Evolutionary conservation across 2,329 filamentous ascomycete species (phyloP).

Genomic region (Colletotrichum spinosum): DNA sequence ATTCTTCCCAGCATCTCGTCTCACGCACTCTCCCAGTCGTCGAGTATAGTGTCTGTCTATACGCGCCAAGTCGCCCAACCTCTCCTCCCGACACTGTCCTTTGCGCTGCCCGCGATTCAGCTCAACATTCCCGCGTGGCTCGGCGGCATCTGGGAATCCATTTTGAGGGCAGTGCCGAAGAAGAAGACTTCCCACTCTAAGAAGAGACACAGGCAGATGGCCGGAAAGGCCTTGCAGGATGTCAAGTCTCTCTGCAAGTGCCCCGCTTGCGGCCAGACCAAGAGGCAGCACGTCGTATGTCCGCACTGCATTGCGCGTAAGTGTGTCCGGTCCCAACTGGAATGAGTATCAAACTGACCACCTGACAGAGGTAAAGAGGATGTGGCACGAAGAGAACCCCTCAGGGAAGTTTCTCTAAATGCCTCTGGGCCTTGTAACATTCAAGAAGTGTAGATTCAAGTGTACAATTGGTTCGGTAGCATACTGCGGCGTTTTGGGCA

Average conservation of each 20-base stretch:
- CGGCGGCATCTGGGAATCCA: conserved; percentile 89
- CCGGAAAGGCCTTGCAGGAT: conserved; percentile 94
- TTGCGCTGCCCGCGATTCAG: conserved; percentile 72
- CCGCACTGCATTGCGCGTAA: conserved; percentile 86
- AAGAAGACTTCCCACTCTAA: conserved; percentile 99
- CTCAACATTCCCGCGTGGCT: conserved; percentile 69
- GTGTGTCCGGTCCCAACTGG: conserved; percentile 45
- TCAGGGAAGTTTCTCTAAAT: conserved; percentile 47
- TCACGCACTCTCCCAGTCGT: conserved; percentile 53
- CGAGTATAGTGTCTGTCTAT: conserved; percentile 57
- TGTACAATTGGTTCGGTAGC: conserved; percentile 38
- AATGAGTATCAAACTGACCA: conserved; percentile 36
- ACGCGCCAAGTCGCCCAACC: conserved; percentile 59
- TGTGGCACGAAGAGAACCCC: conserved; percentile 55
- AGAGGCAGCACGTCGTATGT: conserved; percentile 90
- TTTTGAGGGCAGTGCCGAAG: conserved; percentile 94
- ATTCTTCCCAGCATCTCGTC: conserved; percentile 64
- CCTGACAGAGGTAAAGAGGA: conserved; percentile 55
- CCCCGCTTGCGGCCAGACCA: conserved; percentile 86
- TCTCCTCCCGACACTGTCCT: conserved; percentile 64
- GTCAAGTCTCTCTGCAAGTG: conserved; percentile 89
- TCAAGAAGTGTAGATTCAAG: conserved; percentile 45
- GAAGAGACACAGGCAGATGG: conserved; percentile 92
- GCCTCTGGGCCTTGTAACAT: conserved; percentile 23
- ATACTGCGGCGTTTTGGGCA: conserved; percentile 35